Conservation (phyloP, 495 filamentous ascomycete genomes). For the Hypoxylon fragiforme region DNA sequence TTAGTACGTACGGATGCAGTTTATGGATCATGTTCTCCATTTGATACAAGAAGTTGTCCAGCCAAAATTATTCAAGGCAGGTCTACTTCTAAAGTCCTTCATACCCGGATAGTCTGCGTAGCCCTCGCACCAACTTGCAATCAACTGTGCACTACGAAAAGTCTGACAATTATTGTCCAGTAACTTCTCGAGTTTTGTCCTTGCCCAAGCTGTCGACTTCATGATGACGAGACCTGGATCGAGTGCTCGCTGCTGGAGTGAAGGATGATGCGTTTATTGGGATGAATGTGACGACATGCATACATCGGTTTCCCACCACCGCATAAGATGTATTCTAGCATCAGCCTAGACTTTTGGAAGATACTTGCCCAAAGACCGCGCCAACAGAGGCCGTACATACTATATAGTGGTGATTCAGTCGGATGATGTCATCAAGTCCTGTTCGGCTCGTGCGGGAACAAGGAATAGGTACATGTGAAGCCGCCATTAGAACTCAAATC, state of each 20-base stretch:
- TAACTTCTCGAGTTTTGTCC: too few species aligned
- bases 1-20: slow-evolving; percentile 17
- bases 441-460: slow-evolving; percentile 3
- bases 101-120: too few species aligned
- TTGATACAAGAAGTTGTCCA: background rate
- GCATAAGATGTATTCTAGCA: too few species aligned
- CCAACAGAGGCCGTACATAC: too few species aligned
- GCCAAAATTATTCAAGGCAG: background rate
- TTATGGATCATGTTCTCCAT: slow-evolving; percentile 9
- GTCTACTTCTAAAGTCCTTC: background rate
- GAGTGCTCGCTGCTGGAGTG: background rate
- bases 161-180: too few species aligned
- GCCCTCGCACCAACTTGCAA: too few species aligned
- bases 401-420: background rate
- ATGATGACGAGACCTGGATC: background rate
- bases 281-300: background rate
- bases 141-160: too few species aligned
- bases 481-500: slow-evolving; percentile 10
- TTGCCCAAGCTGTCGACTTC: too few species aligned
- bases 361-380: too few species aligned
- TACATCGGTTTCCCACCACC: too few species aligned
- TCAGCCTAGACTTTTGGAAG: too few species aligned
- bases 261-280: background rate
- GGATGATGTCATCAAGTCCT: slow-evolving; percentile 15
- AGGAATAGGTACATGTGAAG: background rate